phyloP scores from a whole-genome alignment of 1,284 basidiomycete genomes.

The Ustilago cynodontis region DNA sequence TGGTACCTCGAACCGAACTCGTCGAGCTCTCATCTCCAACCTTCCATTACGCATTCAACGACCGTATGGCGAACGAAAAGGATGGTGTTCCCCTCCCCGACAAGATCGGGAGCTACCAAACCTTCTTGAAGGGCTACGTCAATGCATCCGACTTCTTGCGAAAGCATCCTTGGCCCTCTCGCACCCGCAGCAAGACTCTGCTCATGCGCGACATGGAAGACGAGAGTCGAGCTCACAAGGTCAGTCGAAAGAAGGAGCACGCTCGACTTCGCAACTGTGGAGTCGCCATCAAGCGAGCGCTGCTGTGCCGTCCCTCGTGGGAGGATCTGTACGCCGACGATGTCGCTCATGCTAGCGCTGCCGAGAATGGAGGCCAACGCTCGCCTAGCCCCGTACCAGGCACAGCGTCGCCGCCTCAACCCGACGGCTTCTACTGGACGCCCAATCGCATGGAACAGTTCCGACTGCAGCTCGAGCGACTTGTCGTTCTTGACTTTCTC shows the following conservation, averaged over 20 bases:
- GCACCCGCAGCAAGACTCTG: slow-evolving; percentile 75
- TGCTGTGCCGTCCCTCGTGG: slow-evolving; percentile 76
- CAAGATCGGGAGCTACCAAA: slow-evolving; percentile 86
- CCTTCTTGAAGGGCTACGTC: slow-evolving; percentile 85
- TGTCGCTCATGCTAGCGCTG: slow-evolving; percentile 71
- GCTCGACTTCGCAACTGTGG: slow-evolving; percentile 61
- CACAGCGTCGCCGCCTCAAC: slow-evolving; percentile 2
- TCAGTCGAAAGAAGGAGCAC: slow-evolving; percentile 59
- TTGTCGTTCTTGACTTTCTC: slow-evolving; percentile 78
- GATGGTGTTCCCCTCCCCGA: slow-evolving; percentile 44
- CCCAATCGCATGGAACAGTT: slow-evolving; percentile 81
- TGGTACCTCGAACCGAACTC: slow-evolving; percentile 87
- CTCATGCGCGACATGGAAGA: slow-evolving; percentile 79
- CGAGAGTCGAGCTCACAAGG: slow-evolving; percentile 74
- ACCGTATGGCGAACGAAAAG: slow-evolving; percentile 57
- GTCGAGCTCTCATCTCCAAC: slow-evolving; percentile 78
- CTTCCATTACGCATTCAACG: slow-evolving; percentile 64
- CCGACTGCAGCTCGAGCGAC: slow-evolving; percentile 85
- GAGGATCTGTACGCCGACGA: slow-evolving; percentile 75
- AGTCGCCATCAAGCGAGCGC: slow-evolving; percentile 57
- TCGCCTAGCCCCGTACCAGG: neutral
- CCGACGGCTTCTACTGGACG: slow-evolving; percentile 80
- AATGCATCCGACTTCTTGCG: slow-evolving; percentile 89
- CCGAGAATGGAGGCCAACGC: slow-evolving; percentile 48
- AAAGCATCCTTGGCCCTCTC: slow-evolving; percentile 87